Evolutionary conservation across 2,329 filamentous ascomycete species (phyloP).

Genomic region (Neonectria punicea): DNA sequence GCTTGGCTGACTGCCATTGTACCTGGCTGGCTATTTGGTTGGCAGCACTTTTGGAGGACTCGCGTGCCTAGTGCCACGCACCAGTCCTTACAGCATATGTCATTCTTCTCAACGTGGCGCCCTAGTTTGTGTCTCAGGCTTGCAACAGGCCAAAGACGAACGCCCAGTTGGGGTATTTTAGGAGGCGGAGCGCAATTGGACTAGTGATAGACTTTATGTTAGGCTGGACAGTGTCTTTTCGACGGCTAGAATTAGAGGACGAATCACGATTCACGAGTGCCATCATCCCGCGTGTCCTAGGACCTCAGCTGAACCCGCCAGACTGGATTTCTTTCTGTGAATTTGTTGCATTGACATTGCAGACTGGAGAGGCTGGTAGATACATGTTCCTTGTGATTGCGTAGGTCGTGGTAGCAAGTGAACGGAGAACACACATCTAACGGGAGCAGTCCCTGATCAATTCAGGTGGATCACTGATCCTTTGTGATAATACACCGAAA

Average conservation of each 20-base stretch:
- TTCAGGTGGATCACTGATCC: not conserved
- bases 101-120: slow-evolving; percentile 9
- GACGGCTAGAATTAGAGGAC: slow-evolving; percentile 20
- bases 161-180: not conserved
- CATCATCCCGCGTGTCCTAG: slow-evolving; percentile 14
- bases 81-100: slow-evolving; percentile 7
- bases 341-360: not conserved
- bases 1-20: too few species aligned
- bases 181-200: slow-evolving; percentile 18
- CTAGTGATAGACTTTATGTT: not conserved
- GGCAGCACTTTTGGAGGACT: not conserved
- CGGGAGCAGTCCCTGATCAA: not conserved
- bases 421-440: not conserved
- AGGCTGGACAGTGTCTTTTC: slow-evolving; percentile 14
- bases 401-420: not conserved
- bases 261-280: slow-evolving; percentile 19
- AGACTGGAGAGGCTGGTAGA: not conserved
- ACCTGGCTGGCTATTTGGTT: not conserved
- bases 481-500: not conserved
- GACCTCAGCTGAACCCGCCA: slow-evolving; percentile 9
- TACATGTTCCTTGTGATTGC: not conserved
- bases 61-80: not conserved
- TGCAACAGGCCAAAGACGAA: not conserved
- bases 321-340: not conserved
- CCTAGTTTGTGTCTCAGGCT: not conserved